phyloP scores from a whole-genome alignment of 2,329 filamentous ascomycete species.

The Fusarium duplospermum region DNA sequence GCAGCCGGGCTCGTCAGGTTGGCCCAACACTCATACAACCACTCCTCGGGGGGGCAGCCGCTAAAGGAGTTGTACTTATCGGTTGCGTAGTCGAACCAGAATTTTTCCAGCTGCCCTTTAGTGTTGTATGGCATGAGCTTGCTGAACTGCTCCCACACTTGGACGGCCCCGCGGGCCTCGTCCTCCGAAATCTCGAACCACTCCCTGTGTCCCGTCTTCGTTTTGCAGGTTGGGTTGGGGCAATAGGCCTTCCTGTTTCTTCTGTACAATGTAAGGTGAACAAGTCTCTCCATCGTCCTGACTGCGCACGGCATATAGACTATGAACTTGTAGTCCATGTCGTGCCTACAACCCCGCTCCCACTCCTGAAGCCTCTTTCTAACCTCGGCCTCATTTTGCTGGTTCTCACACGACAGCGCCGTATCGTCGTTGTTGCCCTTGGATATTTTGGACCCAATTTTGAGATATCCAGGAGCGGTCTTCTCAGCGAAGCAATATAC shows the following conservation, averaged over 20 bases:
- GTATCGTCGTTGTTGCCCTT: background rate
- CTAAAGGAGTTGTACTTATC: background rate
- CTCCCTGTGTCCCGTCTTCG: slow-evolving; percentile 1
- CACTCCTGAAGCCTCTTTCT: fast-evolving
- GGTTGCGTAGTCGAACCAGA: background rate
- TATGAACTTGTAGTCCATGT: background rate
- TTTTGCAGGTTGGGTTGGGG: background rate
- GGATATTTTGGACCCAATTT: slow-evolving; percentile 7
- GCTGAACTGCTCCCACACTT: slow-evolving; percentile 14
- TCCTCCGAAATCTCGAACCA: slow-evolving; percentile 11
- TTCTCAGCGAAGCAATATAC: slow-evolving; percentile 22
- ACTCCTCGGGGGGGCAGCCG: background rate
- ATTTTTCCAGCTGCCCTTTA: background rate
- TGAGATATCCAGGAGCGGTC: slow-evolving; percentile 10
- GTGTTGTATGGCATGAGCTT: background rate
- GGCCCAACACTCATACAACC: slow-evolving; percentile 5
- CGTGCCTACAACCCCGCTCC: background rate
- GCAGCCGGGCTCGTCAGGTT: background rate
- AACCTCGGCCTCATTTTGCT: background rate
- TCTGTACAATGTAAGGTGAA: slow-evolving; percentile 5
- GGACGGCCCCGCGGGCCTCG: background rate
- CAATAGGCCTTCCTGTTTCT: background rate
- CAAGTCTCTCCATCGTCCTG: background rate
- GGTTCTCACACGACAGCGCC: background rate
- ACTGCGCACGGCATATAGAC: background rate